A percentile compares a stretch with the other conserved stretches of the same genome.
phyloP scores from a whole-genome alignment of 306 rosid species.

The Dalbergia cochinchinensis region DNA sequence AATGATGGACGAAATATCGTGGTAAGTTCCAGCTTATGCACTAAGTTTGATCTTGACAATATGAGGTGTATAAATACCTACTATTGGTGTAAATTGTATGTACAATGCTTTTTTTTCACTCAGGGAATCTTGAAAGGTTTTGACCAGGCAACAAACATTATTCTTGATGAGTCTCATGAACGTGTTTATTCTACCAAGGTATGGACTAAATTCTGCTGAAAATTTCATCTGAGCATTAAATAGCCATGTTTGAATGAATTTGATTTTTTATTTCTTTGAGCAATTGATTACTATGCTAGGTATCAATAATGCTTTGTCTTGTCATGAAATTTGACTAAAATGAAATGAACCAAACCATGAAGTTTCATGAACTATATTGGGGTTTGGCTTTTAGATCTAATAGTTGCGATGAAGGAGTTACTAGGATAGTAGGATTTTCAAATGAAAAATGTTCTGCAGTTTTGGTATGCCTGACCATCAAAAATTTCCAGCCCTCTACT shows the following conservation, averaged over 20 bases:
- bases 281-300: not conserved
- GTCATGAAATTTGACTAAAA: constrained; percentile 4
- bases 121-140: constrained; percentile 95
- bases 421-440: not conserved
- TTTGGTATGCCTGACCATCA: constrained; percentile 17
- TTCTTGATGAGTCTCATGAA: constrained; percentile 97
- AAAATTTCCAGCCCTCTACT: not conserved
- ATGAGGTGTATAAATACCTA: not conserved
- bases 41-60: constrained; percentile 6
- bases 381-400: not conserved
- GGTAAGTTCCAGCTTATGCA: constrained; percentile 55
- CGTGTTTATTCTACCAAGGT: constrained; percentile 98
- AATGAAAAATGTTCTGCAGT: not conserved
- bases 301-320: not conserved
- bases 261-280: constrained; percentile 6
- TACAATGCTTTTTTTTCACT: constrained; percentile 14
- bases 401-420: not conserved
- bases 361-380: not conserved
- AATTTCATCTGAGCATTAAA: constrained; percentile 9
- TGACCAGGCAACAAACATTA: constrained; percentile 99
- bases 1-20: constrained; percentile 94
- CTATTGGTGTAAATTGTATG: too few species aligned
- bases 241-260: not conserved
- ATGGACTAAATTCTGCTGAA: constrained; percentile 32
- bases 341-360: not conserved